Evolutionary conservation across 179 eudicot species (phyloP).

Genomic region (Nepenthes alata): DNA sequence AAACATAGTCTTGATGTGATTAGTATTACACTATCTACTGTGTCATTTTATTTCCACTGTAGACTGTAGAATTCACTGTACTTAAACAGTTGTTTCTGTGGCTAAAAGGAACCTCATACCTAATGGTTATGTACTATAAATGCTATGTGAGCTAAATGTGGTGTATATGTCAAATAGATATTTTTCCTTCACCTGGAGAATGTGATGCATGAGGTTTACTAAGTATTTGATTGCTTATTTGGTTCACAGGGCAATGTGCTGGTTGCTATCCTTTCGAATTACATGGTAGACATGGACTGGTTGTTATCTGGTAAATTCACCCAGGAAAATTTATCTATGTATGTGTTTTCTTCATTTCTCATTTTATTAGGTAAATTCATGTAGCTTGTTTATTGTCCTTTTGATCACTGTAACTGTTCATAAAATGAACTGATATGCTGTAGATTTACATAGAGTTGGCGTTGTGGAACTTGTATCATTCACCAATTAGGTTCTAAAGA

Average conservation of each 20-base stretch:
- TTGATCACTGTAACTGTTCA: too few relatives aligned
- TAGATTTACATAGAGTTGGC: too few relatives aligned
- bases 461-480: not conserved
- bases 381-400: too few relatives aligned
- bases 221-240: conserved; percentile 7
- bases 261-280: conserved; percentile 78
- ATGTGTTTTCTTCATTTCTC: not conserved
- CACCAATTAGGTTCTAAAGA: not conserved
- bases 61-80: too few relatives aligned
- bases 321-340: not conserved
- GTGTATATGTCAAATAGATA: not conserved
- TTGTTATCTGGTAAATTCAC: conserved; percentile 56
- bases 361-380: too few relatives aligned
- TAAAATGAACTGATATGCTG: too few relatives aligned
- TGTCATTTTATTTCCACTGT: too few relatives aligned
- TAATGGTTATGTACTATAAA: too few relatives aligned
- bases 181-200: not conserved
- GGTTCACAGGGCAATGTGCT: conserved; percentile 63
- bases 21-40: too few relatives aligned
- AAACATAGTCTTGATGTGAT: too few relatives aligned
- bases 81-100: not conserved
- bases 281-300: conserved; percentile 98
- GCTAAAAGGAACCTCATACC: not conserved
- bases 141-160: not conserved
- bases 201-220: not conserved